Evolutionary conservation across 805 yeast species (phyloP).

Genomic region (Nematodospora valgi): DNA sequence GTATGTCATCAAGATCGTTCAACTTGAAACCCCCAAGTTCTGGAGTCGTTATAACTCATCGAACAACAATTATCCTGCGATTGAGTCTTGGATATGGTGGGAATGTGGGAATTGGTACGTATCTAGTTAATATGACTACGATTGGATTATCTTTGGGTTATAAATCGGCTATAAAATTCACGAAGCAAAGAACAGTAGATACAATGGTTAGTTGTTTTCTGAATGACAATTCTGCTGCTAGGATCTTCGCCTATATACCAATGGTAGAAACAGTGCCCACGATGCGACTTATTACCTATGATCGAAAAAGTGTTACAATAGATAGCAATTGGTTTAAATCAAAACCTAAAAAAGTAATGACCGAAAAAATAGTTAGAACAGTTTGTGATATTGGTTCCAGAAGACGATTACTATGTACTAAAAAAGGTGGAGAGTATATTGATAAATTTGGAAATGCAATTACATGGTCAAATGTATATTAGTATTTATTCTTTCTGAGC

Average conservation of each 20-base stretch:
- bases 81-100: background rate
- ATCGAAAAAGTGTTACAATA: background rate
- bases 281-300: background rate
- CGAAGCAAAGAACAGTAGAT: constrained; percentile 2
- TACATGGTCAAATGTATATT: constrained; percentile 4
- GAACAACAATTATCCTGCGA: background rate
- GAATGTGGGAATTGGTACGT: background rate
- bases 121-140: constrained; percentile 1
- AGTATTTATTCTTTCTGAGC: constrained; percentile 7
- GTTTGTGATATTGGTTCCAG: constrained; percentile 5
- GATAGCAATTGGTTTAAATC: background rate
- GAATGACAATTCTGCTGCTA: background rate
- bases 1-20: too few relatives aligned
- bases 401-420: constrained; percentile 1
- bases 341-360: background rate
- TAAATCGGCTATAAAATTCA: background rate
- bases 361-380: constrained; percentile 2
- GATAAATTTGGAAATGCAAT: constrained; percentile 5
- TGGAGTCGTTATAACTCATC: constrained; percentile 3
- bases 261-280: background rate
- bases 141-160: constrained; percentile 4
- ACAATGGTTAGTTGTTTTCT: constrained; percentile 1
- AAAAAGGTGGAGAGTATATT: background rate
- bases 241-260: constrained; percentile 5
- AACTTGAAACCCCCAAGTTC: too few relatives aligned